phyloP scores from a whole-genome alignment of 805 yeast genomes.

The Ogataea degrootiae region DNA sequence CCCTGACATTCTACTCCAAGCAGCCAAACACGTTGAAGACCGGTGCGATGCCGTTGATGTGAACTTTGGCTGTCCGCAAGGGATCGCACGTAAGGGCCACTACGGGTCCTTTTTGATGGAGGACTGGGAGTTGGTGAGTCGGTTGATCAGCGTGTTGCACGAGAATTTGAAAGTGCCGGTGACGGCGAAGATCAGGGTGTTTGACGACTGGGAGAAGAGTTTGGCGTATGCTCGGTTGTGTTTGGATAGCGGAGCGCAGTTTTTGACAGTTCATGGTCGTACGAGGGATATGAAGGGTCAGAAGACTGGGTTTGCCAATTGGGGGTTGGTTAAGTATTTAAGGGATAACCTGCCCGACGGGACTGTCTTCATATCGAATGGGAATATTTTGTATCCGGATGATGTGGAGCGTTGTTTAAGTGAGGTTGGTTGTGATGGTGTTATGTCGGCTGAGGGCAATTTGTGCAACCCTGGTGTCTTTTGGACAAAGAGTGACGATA shows the following conservation, averaged over 20 bases:
- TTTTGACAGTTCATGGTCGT: slow-evolving; percentile 91
- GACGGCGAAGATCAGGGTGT: slow-evolving; percentile 92
- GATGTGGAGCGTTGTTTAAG: slow-evolving; percentile 70
- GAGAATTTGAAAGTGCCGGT: slow-evolving; percentile 77
- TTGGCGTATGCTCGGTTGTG: slow-evolving; percentile 86
- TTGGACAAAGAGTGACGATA: slow-evolving; percentile 46
- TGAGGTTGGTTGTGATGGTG: slow-evolving; percentile 73
- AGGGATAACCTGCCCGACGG: slow-evolving; percentile 73
- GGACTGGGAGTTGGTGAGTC: slow-evolving; percentile 82
- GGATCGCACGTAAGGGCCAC: slow-evolving; percentile 90
- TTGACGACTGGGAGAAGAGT: slow-evolving; percentile 77
- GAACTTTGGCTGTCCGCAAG: slow-evolving; percentile 97
- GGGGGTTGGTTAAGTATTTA: slow-evolving; percentile 72
- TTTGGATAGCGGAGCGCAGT: slow-evolving; percentile 90
- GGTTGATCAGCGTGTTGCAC: slow-evolving; percentile 69
- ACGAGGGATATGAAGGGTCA: slow-evolving; percentile 98
- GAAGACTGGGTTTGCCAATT: slow-evolving; percentile 90
- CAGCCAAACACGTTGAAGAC: slow-evolving; percentile 77
- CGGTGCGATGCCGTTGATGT: slow-evolving; percentile 94
- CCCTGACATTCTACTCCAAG: slow-evolving; percentile 73
- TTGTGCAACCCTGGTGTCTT: slow-evolving; percentile 91
- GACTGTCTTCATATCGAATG: slow-evolving; percentile 90
- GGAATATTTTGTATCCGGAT: slow-evolving; percentile 86
- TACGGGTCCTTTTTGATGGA: slow-evolving; percentile 97
- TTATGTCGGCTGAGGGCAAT: slow-evolving; percentile 97